Base-by-base conservation (phyloP, 139 green algal species). In the Auxenochlorella protothecoides region DNA sequence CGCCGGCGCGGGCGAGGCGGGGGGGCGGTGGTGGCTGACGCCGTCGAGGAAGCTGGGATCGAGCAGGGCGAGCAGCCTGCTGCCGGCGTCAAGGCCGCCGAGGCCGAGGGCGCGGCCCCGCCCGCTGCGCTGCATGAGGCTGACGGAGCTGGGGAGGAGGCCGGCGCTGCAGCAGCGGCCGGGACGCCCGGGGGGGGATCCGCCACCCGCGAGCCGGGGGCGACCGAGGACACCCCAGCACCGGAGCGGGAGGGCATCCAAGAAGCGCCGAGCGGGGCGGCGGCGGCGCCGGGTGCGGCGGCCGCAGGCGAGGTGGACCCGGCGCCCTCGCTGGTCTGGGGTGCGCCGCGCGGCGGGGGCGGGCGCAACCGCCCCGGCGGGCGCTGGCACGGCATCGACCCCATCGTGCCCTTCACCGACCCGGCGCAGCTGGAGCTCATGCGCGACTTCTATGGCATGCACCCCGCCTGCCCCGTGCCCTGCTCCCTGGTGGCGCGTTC, bases 391-490 rank as follows among this genome's bases (percentile, higher is more conserved):
- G 82, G 83, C 7, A 65, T 91, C 7, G 86, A 91, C 77, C 86
- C 86, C 51, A 79, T 91, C 10, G 55, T 85, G 5, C 86, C 85
- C 16, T 84, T 84, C 14, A 74, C 74, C 51, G 79, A 88, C 66
- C 5, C 72, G 6, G 69, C 73, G 3, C 60, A 83, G 15, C 69
- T 89, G 13, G 60, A 69, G n/a, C 71, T 59, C 11, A 84, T 91
- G 27, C 62, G 66, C 44, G 70, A 84, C 16, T 93, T 91, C 59
- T 97, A 92, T 68, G 90, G 92, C 74, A 71, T 96, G 2, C 51
- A 63, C 14, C 16, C 74, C 14, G 76, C 63, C 59, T 79, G 65
- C 59, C 63, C 64, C 10, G 52, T 83, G 4, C 44, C 67, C 2
- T 6, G 63, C 27, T 57, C 59, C 4, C 69, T 83, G 69, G 73